Conservation (phyloP, 805 yeast genomes). For the Starmerella stellata region DNA sequence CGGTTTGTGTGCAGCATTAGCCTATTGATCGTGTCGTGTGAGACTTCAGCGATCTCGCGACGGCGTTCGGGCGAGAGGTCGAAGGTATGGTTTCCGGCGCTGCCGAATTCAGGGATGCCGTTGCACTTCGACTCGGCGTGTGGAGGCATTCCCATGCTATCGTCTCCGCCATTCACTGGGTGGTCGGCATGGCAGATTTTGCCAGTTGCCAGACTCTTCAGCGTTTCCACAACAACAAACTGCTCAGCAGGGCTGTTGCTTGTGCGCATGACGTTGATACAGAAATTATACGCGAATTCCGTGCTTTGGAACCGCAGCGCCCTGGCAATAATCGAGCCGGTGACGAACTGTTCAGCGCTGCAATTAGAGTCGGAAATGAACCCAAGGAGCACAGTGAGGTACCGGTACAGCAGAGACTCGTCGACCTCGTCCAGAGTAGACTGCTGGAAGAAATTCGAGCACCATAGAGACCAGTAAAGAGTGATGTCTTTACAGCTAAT, state of each 20-base stretch:
- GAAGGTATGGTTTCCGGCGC: background rate
- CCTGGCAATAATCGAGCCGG: slow-evolving; percentile 46
- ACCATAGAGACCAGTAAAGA: slow-evolving; percentile 24
- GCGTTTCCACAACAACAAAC: slow-evolving; percentile 42
- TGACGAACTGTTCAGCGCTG: slow-evolving; percentile 20
- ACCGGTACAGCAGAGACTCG: slow-evolving; percentile 23
- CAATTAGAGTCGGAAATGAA: slow-evolving; percentile 23
- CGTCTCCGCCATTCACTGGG: too few species aligned
- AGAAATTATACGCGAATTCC: slow-evolving; percentile 37
- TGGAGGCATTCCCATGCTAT: too few species aligned
- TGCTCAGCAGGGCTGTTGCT: slow-evolving; percentile 44
- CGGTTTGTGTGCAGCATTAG: slow-evolving; percentile 2
- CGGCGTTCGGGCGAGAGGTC: slow-evolving; percentile 5
- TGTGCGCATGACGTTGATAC: slow-evolving; percentile 39
- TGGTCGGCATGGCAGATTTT: slow-evolving; percentile 5
- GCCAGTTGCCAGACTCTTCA: slow-evolving; percentile 38
- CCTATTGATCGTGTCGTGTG: slow-evolving; percentile 8
- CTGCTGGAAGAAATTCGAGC: slow-evolving; percentile 14
- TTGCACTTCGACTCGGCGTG: background rate
- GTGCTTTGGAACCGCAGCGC: slow-evolving; percentile 44
- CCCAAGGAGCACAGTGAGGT: slow-evolving; percentile 28
- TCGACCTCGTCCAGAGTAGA: slow-evolving; percentile 21
- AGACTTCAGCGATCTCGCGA: slow-evolving; percentile 10
- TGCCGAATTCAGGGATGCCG: too few species aligned
- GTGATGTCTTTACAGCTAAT: slow-evolving; percentile 23